Percentiles rank a stretch among this genome's conserved stretches.
These are phyloP conservation scores for Gynostemma pentaphyllum DNA, from an alignment of 306 rosid species.

Conservation along the genomic window DNA sequence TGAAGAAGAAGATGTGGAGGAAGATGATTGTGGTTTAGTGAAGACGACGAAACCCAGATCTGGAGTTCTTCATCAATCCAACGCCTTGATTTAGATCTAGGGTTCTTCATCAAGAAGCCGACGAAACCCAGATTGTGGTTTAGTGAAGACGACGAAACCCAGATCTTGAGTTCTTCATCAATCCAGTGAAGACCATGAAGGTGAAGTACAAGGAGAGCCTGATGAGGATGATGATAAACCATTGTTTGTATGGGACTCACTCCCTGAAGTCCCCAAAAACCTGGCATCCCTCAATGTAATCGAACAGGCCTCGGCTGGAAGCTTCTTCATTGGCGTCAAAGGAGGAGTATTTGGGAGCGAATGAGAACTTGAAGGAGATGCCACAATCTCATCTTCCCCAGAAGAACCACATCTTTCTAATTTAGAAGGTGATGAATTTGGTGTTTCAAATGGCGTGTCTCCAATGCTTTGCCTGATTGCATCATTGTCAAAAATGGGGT, in stretches of 20 bases:
- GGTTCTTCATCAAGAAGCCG: too few relatives aligned
- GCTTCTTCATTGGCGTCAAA: slow-evolving; percentile 75
- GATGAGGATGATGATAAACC: slow-evolving; percentile 64
- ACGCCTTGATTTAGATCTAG: too few relatives aligned
- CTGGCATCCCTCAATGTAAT: slow-evolving; percentile 59
- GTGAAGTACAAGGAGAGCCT: slow-evolving; percentile 68
- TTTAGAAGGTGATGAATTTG: slow-evolving; percentile 68
- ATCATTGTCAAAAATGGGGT: slow-evolving; percentile 67
- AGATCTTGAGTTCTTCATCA: too few relatives aligned
- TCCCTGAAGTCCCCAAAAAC: slow-evolving; percentile 47
- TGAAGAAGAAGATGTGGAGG: too few relatives aligned
- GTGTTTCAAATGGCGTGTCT: slow-evolving; percentile 72
- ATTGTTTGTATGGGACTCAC: slow-evolving; percentile 54
- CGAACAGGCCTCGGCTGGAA: slow-evolving; percentile 58
- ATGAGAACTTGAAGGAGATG: slow-evolving; percentile 11
- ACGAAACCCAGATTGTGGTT: too few relatives aligned
- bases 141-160: too few relatives aligned
- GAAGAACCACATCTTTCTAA: slow-evolving; percentile 34
- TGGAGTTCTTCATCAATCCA: too few relatives aligned
- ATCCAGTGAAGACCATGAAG: too few relatives aligned
- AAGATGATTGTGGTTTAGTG: too few relatives aligned
- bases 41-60: too few relatives aligned
- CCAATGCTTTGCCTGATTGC: slow-evolving; percentile 20
- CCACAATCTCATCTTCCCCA: slow-evolving; percentile 25
- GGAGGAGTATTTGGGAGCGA: slow-evolving; percentile 50